These are phyloP conservation scores for Sanchytrium tribonematis DNA, from an alignment of 371 early-diverging fungal species.

Conservation along the genomic window DNA sequence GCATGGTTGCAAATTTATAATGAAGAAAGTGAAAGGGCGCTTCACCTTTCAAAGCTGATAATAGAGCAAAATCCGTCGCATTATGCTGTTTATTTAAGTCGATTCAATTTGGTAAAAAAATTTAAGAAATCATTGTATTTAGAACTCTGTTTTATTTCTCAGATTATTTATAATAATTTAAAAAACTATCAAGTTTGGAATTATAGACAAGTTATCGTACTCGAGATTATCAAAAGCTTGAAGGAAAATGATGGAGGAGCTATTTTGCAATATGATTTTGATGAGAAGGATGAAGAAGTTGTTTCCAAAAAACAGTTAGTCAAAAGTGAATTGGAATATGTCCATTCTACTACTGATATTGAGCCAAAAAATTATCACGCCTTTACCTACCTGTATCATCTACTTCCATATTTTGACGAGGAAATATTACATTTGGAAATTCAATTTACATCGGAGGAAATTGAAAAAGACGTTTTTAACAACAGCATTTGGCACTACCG, in stretches of 20 bases:
- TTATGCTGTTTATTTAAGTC: not conserved
- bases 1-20: not conserved
- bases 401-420: not conserved
- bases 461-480: not conserved
- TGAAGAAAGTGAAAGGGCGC: not conserved
- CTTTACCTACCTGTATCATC: not conserved
- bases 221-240: not conserved
- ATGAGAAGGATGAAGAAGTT: not conserved
- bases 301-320: not conserved
- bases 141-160: not conserved
- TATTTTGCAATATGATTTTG: not conserved
- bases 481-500: not conserved
- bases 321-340: not conserved
- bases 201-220: not conserved
- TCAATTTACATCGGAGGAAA: not conserved
- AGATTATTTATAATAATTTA: not conserved
- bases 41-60: not conserved
- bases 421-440: not conserved
- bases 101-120: not conserved
- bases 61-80: not conserved
- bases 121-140: not conserved
- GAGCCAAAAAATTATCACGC: not conserved
- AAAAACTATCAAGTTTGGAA: slow-evolving; percentile 1
- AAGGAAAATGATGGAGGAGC: not conserved
- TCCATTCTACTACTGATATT: not conserved